Evolutionary conservation across 768 basidiomycete species (phyloP).

Genomic region (Suillus subalutaceus): DNA sequence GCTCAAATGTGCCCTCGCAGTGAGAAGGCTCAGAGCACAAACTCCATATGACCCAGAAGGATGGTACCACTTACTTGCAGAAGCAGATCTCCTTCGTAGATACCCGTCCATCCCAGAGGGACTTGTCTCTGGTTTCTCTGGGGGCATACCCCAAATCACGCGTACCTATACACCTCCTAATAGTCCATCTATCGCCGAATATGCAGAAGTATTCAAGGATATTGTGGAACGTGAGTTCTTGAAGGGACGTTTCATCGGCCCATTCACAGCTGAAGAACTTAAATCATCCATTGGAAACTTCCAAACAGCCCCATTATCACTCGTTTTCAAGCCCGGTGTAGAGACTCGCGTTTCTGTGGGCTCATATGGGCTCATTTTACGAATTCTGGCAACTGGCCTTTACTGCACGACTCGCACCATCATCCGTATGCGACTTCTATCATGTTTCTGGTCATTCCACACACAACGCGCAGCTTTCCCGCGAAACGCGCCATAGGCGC

Average conservation of each 20-base stretch:
- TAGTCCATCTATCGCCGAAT: neutral
- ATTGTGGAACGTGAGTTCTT: slow-evolving; percentile 14
- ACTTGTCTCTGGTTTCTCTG: neutral
- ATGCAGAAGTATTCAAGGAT: neutral
- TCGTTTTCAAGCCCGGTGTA: slow-evolving; percentile 33
- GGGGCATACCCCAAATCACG: slow-evolving; percentile 1
- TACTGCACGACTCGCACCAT: no score
- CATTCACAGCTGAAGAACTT: slow-evolving; percentile 21
- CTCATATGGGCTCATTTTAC: no score
- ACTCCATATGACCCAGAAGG: neutral
- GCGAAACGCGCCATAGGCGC: no score
- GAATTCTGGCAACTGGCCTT: no score
- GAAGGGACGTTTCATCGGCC: slow-evolving; percentile 35
- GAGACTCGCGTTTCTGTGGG: no score
- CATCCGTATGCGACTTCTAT: no score
- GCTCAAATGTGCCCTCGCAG: slow-evolving; percentile 9
- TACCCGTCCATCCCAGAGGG: neutral
- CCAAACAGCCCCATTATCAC: slow-evolving; percentile 28
- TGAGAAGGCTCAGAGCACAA: neutral
- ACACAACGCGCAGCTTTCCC: no score
- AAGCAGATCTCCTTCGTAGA: neutral
- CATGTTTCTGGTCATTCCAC: no score
- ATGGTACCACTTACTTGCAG: neutral
- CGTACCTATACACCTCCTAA: slow-evolving; percentile 7
- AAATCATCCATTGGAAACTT: slow-evolving; percentile 26